These are phyloP conservation scores for Pleurotus tuoliensis DNA, from an alignment of 768 basidiomycete species.

Conservation along the genomic window DNA sequence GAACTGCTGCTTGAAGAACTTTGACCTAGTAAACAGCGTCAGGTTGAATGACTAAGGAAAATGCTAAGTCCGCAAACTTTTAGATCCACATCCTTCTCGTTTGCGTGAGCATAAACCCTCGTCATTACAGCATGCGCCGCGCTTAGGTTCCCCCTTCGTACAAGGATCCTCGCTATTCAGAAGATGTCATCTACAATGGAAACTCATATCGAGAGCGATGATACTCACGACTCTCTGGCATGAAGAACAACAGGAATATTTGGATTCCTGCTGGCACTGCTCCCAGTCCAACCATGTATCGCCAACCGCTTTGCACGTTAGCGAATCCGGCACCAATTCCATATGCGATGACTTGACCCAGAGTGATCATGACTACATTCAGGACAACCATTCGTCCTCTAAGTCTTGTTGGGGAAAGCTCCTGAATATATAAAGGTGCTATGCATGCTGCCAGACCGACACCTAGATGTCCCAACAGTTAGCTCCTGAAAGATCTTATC, in stretches of 20 bases:
- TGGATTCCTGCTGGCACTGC: conserved; percentile 66
- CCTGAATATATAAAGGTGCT: conserved; percentile 81
- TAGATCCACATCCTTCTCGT: conserved; percentile 57
- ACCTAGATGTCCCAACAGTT: conserved; percentile 14
- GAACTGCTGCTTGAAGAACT: conserved; percentile 56
- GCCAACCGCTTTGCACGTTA: conserved; percentile 61
- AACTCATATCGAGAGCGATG: background rate
- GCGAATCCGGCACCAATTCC: conserved; percentile 67
- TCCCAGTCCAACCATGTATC: conserved; percentile 82
- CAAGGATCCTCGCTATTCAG: conserved; percentile 49
- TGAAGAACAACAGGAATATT: conserved; percentile 51
- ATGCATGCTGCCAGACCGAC: conserved; percentile 77
- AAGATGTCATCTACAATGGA: background rate
- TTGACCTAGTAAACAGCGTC: conserved; percentile 36
- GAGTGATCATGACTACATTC: conserved; percentile 80
- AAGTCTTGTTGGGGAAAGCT: conserved; percentile 70
- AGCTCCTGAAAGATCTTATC: background rate
- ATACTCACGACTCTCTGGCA: conserved; percentile 75
- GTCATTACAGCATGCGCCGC: conserved; percentile 52
- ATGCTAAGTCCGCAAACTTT: conserved; percentile 38
- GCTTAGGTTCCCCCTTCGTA: conserved; percentile 49
- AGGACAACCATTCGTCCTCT: conserved; percentile 78
- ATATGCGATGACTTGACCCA: conserved; percentile 78
- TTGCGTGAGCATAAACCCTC: conserved; percentile 69
- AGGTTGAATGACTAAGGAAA: background rate